These are phyloP conservation scores for Entophlyctis luteolus DNA, from an alignment of 192 early-diverging fungal species.

Conservation along the genomic window DNA sequence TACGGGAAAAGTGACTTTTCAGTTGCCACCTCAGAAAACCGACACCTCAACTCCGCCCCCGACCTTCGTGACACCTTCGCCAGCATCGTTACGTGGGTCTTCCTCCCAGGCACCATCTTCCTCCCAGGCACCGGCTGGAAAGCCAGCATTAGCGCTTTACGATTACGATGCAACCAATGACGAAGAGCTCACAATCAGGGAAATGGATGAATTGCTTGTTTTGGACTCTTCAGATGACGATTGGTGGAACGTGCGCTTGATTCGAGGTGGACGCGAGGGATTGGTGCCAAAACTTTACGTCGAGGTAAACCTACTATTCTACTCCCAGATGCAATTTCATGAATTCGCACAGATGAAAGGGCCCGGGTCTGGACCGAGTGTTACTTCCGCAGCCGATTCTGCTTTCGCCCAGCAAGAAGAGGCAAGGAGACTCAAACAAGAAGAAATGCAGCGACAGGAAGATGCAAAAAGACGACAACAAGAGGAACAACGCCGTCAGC, in stretches of 20 bases:
- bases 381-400: conserved; percentile 8
- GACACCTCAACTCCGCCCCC: conserved; percentile 12
- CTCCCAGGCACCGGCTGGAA: not conserved
- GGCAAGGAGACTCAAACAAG: not conserved
- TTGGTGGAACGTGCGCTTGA: conserved; percentile 84
- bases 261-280: conserved; percentile 63
- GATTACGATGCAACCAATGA: conserved; percentile 79
- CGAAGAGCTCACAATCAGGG: conserved; percentile 80
- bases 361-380: conserved; percentile 17
- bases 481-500: conserved; percentile 4
- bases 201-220: conserved; percentile 84
- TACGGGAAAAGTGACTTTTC: not conserved
- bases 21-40: not conserved
- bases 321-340: not conserved
- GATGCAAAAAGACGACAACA: conserved; percentile 24
- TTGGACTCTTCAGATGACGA: conserved; percentile 84
- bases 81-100: conserved; percentile 11
- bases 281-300: conserved; percentile 89
- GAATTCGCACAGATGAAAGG: conserved; percentile 53
- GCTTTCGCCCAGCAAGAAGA: not conserved
- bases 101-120: conserved; percentile 16
- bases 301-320: conserved; percentile 41
- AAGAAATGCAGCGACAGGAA: conserved; percentile 15
- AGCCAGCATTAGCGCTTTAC: conserved; percentile 74
- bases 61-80: conserved; percentile 7